These are phyloP conservation scores for Sphaerulina vaccinii DNA, from an alignment of 2,329 filamentous ascomycete genomes.

Conservation along the genomic window DNA sequence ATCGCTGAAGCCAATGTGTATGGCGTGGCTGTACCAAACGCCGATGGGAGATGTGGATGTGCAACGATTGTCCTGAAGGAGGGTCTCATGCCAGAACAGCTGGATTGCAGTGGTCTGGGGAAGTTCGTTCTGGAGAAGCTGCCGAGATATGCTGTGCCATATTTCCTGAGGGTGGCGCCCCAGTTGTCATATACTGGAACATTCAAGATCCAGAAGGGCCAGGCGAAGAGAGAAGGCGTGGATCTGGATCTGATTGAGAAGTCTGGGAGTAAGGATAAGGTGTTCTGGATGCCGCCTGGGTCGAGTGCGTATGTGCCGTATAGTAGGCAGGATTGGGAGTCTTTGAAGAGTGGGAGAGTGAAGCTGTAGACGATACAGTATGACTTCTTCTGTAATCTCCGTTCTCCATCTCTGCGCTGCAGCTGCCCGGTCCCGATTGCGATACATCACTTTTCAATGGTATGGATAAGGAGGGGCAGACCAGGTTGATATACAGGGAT, in stretches of 20 bases:
- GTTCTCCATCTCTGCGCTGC: too few relatives aligned
- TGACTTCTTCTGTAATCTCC: too few relatives aligned
- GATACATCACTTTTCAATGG: too few relatives aligned
- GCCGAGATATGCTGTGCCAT: slow-evolving; percentile 71
- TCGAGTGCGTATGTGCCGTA: slow-evolving; percentile 65
- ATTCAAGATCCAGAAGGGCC: slow-evolving; percentile 82
- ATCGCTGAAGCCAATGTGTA: slow-evolving; percentile 14
- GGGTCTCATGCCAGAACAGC: slow-evolving; percentile 49
- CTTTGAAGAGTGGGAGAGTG: slow-evolving; percentile 65
- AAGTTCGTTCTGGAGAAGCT: slow-evolving; percentile 57
- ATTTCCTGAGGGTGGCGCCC: slow-evolving; percentile 70
- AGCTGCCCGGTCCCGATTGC: too few relatives aligned
- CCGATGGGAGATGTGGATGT: slow-evolving; percentile 81
- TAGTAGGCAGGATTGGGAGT: slow-evolving; percentile 63
- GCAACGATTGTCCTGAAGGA: slow-evolving; percentile 62
- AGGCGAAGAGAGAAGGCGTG: slow-evolving; percentile 68
- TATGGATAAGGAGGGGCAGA: too few relatives aligned
- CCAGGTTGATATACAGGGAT: too few relatives aligned
- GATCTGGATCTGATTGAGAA: slow-evolving; percentile 57
- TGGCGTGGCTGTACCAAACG: slow-evolving; percentile 69
- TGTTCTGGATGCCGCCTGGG: slow-evolving; percentile 67
- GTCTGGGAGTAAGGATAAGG: slow-evolving; percentile 46
- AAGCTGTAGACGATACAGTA: slow-evolving; percentile 51
- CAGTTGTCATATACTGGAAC: slow-evolving; percentile 71
- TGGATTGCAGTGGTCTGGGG: slow-evolving; percentile 59